Evolutionary conservation across 352 stramenopile genomes (phyloP), one percentile per base, ranked within the genome.

Genomic region (Phytophthora ohioensis): DNA sequence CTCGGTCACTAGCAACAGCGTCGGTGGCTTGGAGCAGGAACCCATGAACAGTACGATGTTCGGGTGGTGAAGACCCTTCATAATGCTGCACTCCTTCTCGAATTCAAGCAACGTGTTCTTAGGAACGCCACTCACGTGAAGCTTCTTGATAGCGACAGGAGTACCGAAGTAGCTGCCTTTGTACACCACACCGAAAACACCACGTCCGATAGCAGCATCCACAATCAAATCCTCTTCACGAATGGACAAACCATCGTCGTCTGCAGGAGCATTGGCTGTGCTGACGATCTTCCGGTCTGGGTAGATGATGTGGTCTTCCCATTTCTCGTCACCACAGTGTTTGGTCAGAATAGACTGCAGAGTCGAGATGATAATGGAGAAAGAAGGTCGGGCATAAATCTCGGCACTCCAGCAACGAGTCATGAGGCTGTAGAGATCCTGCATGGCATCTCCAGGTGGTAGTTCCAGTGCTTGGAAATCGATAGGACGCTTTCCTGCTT

Each of bases 31-130:
- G n/a, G 98, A 92, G 82, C 95, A 99, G 17, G 96, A 98, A 34
- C 96, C 96, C 91, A 99, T 99, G 72, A 99, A 99, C 10, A 99
- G 81, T 63, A 98, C 98, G 58, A 99, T 98, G 77, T 99, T 99
- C 7, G 97, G 97, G 80, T 99, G 97, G 60, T 98, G 80, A 58
- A 99, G 91, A 2, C 87, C 84, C 47, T 91, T 93, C 87, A 94
- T 94, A 73, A 96, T 94, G 17, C 46, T 88, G 65, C 85, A 94
- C 57, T 94, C 86, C 46, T 96, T 94, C 47, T 96, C 84, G 31
- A 94, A 96, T 61, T 94, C 88, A 30, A 79, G 47, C 42, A 94
- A 73, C 4, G 87, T 94, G 69, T 94, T 94, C 68, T 94, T 94
- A 3, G 85, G 84, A 49, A 94, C 87, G 5, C 79, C 78, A 49